Percentiles rank a stretch among this genome's conserved stretches.
These are phyloP conservation scores for Aschersonia sp. DNA, from an alignment of 2,329 filamentous ascomycete genomes.

Conservation along the genomic window DNA sequence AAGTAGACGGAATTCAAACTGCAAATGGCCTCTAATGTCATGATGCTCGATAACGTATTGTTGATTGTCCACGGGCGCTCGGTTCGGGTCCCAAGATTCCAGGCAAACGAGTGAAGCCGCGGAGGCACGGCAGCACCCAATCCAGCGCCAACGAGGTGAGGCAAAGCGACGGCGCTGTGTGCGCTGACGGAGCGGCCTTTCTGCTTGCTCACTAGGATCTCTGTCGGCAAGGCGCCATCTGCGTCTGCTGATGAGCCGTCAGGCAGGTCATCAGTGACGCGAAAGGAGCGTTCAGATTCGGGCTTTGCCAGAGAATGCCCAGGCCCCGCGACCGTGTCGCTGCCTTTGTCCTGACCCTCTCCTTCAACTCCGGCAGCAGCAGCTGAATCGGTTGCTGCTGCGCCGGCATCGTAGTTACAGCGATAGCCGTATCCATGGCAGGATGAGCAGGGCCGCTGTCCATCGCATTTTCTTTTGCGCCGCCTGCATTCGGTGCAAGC, in stretches of 20 bases:
- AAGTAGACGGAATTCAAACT: slow-evolving; percentile 4
- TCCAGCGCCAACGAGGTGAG: slow-evolving; percentile 5
- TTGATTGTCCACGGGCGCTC: slow-evolving; percentile 2
- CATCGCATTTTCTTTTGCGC: slow-evolving; percentile 7
- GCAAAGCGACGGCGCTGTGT: slow-evolving; percentile 7
- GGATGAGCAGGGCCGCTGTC: slow-evolving; percentile 4
- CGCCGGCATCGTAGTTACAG: slow-evolving; percentile 4
- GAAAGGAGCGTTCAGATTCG: neutral
- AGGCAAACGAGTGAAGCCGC: slow-evolving; percentile 8
- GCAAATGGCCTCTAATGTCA: neutral
- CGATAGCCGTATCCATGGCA: slow-evolving; percentile 6
- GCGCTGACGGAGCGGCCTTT: slow-evolving; percentile 5
- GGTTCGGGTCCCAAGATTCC: slow-evolving; percentile 7
- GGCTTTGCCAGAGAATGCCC: too few relatives aligned
- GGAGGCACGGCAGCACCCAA: slow-evolving; percentile 4
- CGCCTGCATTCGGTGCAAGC: slow-evolving; percentile 5
- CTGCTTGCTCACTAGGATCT: slow-evolving; percentile 1
- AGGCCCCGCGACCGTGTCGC: neutral
- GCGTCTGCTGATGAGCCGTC: neutral
- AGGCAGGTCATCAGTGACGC: neutral
- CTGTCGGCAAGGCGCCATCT: neutral
- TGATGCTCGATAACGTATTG: neutral
- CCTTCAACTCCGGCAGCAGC: too few relatives aligned
- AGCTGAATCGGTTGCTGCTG: neutral
- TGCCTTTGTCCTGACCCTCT: too few relatives aligned